Conservation (phyloP, 2,329 filamentous ascomycete genomes). For the Phaeomoniella chlamydospora region DNA sequence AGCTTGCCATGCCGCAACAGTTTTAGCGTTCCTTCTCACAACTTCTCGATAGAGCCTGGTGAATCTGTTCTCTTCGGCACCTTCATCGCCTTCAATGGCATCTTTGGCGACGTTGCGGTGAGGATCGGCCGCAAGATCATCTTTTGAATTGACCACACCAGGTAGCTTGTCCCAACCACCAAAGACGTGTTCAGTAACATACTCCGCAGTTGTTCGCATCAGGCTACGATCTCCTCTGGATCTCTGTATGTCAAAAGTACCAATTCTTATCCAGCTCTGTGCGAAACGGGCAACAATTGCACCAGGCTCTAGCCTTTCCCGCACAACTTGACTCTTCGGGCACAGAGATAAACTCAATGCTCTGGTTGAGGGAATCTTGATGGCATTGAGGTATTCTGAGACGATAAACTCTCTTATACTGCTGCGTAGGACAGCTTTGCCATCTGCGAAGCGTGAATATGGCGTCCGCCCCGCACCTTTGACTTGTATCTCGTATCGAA, state of each 20-base stretch:
- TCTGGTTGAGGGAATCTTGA: constrained; percentile 73
- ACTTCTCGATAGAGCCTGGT: constrained; percentile 78
- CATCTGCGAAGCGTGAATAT: constrained; percentile 92
- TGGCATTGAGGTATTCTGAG: constrained; percentile 69
- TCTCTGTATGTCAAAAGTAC: constrained; percentile 89
- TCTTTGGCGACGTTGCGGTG: constrained; percentile 39
- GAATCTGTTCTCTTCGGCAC: constrained; percentile 71
- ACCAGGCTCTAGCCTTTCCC: constrained; percentile 75
- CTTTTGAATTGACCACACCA: constrained; percentile 29
- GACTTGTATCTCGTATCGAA: constrained; percentile 77
- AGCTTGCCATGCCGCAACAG: constrained; percentile 87
- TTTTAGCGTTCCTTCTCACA: constrained; percentile 67
- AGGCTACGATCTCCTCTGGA: constrained; percentile 64
- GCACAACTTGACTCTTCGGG: constrained; percentile 55
- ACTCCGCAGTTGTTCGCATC: constrained; percentile 62
- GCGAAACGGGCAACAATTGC: constrained; percentile 89
- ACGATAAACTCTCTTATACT: constrained; percentile 92
- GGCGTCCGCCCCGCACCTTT: constrained; percentile 90
- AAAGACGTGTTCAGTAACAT: constrained; percentile 77
- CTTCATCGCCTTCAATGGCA: constrained; percentile 51
- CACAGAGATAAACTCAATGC: constrained; percentile 70
- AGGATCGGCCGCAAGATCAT: constrained; percentile 28
- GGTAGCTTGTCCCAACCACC: constrained; percentile 78
- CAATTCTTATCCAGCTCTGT: constrained; percentile 78
- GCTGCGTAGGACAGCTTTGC: constrained; percentile 80